A percentile compares a stretch with the other conserved stretches of the same genome.
phyloP scores from a whole-genome alignment of 192 early-diverging fungal species.

The Backusella parvicylindrica region DNA sequence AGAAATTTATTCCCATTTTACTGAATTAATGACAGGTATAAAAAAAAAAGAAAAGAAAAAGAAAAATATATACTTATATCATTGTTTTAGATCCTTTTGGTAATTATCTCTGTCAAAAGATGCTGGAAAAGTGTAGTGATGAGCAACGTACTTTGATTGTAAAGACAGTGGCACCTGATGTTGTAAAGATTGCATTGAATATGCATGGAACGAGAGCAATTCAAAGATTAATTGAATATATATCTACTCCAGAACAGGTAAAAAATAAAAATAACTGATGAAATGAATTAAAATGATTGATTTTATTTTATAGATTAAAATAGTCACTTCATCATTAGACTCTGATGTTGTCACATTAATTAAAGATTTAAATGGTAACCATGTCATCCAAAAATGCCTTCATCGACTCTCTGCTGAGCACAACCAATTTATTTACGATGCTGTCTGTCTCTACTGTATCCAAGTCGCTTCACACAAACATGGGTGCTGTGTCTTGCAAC shows the following conservation, averaged over 20 bases:
- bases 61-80: background rate
- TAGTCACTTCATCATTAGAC: conserved; percentile 63
- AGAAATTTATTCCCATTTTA: conserved; percentile 71
- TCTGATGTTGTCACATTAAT: conserved; percentile 73
- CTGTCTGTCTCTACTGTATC: conserved; percentile 69
- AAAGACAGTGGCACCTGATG: conserved; percentile 62
- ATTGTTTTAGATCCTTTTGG: conserved; percentile 77
- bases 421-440: conserved; percentile 88
- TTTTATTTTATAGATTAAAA: conserved; percentile 52
- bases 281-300: background rate
- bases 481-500: conserved; percentile 88
- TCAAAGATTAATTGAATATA: conserved; percentile 84
- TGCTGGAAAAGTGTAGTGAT: conserved; percentile 76
- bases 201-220: conserved; percentile 91
- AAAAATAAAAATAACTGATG: background rate
- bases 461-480: conserved; percentile 87
- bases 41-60: background rate
- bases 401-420: conserved; percentile 65
- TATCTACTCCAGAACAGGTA: conserved; percentile 57
- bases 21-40: conserved; percentile 76
- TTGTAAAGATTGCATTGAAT: conserved; percentile 79
- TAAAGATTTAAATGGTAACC: conserved; percentile 90
- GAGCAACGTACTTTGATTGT: conserved; percentile 74
- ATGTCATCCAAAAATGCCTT: conserved; percentile 91
- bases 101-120: conserved; percentile 88